Evolutionary conservation across 176 grass and related monocot genomes (phyloP).

Genomic region (Thalia dealbata): DNA sequence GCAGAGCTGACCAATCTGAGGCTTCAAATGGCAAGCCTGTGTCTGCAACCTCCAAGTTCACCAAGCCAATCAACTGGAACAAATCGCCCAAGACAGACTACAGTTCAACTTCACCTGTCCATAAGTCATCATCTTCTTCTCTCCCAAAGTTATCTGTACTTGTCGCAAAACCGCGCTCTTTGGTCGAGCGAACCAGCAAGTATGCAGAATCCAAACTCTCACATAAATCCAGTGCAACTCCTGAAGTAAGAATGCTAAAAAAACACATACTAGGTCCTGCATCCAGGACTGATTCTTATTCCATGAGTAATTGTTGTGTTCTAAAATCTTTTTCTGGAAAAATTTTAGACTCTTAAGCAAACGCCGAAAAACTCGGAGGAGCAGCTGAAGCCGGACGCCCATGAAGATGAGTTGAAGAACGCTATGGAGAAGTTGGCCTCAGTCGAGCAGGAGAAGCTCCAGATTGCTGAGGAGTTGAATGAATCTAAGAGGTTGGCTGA

Average conservation of each 20-base stretch:
- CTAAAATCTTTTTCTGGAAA: neutral
- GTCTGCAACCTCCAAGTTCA: neutral
- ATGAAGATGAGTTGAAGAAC: constrained; percentile 67
- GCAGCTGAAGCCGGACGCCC: constrained; percentile 46
- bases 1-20: neutral
- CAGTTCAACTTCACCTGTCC: neutral
- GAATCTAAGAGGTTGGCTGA: constrained; percentile 51
- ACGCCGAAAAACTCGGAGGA: constrained; percentile 29
- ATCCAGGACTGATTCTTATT: neutral
- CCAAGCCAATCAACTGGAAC: neutral
- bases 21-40: neutral
- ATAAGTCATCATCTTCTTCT: neutral
- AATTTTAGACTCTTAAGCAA: constrained; percentile 42
- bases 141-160: neutral
- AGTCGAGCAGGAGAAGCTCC: constrained; percentile 53
- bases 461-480: constrained; percentile 44
- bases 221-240: neutral
- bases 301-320: constrained; percentile 7
- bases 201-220: neutral
- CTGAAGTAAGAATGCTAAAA: constrained; percentile 1
- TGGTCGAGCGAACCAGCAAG: neutral
- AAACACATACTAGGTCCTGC: neutral
- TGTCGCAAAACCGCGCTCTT: neutral
- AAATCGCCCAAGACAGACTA: constrained; percentile 1
- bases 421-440: constrained; percentile 61